Base-by-base conservation (phyloP, 352 stramenopile genomes). In the Phytophthora ohioensis region DNA sequence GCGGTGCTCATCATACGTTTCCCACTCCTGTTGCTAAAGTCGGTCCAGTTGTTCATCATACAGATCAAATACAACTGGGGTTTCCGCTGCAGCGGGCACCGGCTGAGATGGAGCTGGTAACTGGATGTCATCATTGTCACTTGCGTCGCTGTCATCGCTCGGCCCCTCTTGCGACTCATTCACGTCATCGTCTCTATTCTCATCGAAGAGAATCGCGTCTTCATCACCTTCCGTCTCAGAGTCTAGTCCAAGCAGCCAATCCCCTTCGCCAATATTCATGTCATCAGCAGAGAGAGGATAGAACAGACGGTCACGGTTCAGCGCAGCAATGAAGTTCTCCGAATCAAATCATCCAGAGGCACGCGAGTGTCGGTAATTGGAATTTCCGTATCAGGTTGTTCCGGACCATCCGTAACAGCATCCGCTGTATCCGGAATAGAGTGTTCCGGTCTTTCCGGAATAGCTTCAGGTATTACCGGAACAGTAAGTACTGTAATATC, bases 191-290 rank as follows among this genome's bases (percentile, higher is more conserved):
- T 21, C 17, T 21, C 17, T 21, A 21, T 21, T 0, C 9, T 63
- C 32, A 30, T 55, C 43, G 0, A 54, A 17, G 2, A 51, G 7
- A 5, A 51, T 51, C 2, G 43, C 10, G 2, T 54, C 56, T 34
- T 52, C 55, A 15, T 62, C 55, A 21, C 41, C 41, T 47, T 53
- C 55, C 15, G 13, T 43, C 2, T 63, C 56, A 7, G 43, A 63
- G 12, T 63, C 15, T 11, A 63, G 32, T 17, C 7, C 4, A 8
- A 53, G 56, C 42, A 48, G 21, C 56, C 56, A 63, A 31, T 54
- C 56, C 4, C 0, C 34, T 9, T 54, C 56, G 2, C n/a, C 56
- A 27, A 36, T 13, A 31, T 54, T 54, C 42, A 55, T 13, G 34
- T 63, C 45, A 21, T 42, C 57, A 2, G 30, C 5, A 21, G 17